Conservation (phyloP, 768 basidiomycete species). For the Boletellus emodensis region DNA sequence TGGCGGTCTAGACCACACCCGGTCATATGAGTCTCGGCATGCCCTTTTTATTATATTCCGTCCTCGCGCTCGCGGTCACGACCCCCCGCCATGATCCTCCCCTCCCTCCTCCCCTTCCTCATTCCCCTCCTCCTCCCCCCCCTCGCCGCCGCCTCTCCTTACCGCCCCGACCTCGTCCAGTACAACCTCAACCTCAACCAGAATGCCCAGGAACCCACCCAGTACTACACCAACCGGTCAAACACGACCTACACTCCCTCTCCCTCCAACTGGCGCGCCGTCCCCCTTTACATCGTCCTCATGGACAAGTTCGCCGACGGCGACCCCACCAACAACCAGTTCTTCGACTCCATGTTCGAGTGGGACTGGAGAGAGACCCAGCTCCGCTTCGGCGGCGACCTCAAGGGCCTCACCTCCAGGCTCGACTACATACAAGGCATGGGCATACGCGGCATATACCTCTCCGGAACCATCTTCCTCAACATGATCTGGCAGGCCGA, state of each 20-base stretch:
- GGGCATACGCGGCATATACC: constrained; percentile 81
- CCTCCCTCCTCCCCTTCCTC: constrained; percentile 40
- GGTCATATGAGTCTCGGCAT: too few species aligned
- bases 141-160: constrained; percentile 58
- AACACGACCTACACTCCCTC: constrained; percentile 72
- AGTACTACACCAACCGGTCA: constrained; percentile 60
- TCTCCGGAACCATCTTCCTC: constrained; percentile 88
- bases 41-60: neutral
- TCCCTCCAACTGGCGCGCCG: constrained; percentile 79
- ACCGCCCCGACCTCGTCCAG: constrained; percentile 56
- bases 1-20: too few species aligned
- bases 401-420: constrained; percentile 67
- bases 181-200: constrained; percentile 82
- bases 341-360: constrained; percentile 74
- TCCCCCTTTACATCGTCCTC: constrained; percentile 78
- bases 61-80: neutral
- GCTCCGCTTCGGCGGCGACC: constrained; percentile 84
- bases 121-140: constrained; percentile 26
- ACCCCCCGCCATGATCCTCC: neutral
- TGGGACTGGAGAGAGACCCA: constrained; percentile 87
- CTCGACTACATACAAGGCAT: constrained; percentile 89
- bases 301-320: constrained; percentile 95
- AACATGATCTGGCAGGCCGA: constrained; percentile 99
- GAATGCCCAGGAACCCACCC: constrained; percentile 58
- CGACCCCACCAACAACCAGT: constrained; percentile 89